phyloP scores from a whole-genome alignment of 2,329 filamentous ascomycete species.

The Sclerotinia minor region DNA sequence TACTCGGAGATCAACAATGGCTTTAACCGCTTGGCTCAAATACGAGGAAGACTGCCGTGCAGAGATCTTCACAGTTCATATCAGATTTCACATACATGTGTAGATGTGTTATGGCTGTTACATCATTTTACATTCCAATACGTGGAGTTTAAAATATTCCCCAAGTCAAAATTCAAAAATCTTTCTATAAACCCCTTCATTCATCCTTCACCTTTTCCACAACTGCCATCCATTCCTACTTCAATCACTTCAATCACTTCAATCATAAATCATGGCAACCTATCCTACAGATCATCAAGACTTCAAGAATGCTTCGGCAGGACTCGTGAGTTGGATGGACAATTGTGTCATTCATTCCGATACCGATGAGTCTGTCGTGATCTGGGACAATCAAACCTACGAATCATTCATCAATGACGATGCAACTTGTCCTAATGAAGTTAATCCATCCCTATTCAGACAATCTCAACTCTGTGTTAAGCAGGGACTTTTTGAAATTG shows the following conservation, averaged over 20 bases:
- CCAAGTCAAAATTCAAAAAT: not conserved
- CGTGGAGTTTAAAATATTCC: too few relatives aligned
- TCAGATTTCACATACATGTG: not conserved
- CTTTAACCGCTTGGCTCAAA: too few relatives aligned
- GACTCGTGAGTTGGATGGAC: not conserved
- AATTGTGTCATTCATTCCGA: not conserved
- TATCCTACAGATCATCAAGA: not conserved
- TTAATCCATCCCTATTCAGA: slow-evolving; percentile 1
- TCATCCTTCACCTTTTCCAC: not conserved
- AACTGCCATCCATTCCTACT: not conserved
- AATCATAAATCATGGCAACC: not conserved
- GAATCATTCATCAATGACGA: not conserved
- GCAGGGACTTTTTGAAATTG: not conserved
- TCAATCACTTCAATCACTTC: not conserved
- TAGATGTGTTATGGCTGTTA: not conserved
- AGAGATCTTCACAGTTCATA: not conserved
- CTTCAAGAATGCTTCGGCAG: not conserved
- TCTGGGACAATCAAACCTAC: not conserved
- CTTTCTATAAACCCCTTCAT: not conserved
- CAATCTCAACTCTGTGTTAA: slow-evolving; percentile 1
- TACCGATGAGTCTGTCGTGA: not conserved
- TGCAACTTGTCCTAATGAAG: not conserved
- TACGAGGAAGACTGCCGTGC: too few relatives aligned
- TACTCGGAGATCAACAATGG: too few relatives aligned
- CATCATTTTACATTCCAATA: not conserved